phyloP scores from a whole-genome alignment of 306 rosid species.

The Lotus japonicus region DNA sequence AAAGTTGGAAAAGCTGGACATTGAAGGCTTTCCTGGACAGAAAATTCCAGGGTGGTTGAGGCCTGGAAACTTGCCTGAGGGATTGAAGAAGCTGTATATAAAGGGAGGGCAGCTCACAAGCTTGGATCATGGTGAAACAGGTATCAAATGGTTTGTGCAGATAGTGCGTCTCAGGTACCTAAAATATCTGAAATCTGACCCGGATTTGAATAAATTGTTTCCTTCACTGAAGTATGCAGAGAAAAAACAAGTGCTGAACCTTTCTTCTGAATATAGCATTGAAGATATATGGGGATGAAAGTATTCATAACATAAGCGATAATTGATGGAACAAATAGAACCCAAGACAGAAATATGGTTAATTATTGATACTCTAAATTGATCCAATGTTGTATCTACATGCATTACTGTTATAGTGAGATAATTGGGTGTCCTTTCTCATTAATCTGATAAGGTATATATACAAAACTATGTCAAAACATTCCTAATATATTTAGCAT shows the following conservation, averaged over 20 bases:
- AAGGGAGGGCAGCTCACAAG: conserved; percentile 1
- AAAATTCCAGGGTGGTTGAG: not conserved
- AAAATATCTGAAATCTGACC: not conserved
- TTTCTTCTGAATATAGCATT: not conserved
- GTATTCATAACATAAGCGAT: too few relatives aligned
- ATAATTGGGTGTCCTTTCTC: too few relatives aligned
- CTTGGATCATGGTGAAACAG: not conserved
- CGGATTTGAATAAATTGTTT: not conserved
- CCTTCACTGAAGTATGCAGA: not conserved
- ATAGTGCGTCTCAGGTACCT: not conserved
- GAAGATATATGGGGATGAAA: not conserved
- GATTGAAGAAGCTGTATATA: conserved; percentile 4
- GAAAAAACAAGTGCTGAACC: not conserved
- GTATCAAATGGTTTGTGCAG: not conserved
- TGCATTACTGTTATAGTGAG: too few relatives aligned
- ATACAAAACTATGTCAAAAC: too few relatives aligned
- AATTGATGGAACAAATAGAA: too few relatives aligned
- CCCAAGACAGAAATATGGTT: too few relatives aligned
- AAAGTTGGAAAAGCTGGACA: not conserved
- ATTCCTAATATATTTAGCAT: too few relatives aligned
- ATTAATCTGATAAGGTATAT: too few relatives aligned
- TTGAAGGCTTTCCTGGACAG: not conserved
- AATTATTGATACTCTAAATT: too few relatives aligned
- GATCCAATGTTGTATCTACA: too few relatives aligned
- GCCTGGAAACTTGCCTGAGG: not conserved